Conservation (phyloP, 106 monocot genomes). For the Dendrobium catenatum region DNA sequence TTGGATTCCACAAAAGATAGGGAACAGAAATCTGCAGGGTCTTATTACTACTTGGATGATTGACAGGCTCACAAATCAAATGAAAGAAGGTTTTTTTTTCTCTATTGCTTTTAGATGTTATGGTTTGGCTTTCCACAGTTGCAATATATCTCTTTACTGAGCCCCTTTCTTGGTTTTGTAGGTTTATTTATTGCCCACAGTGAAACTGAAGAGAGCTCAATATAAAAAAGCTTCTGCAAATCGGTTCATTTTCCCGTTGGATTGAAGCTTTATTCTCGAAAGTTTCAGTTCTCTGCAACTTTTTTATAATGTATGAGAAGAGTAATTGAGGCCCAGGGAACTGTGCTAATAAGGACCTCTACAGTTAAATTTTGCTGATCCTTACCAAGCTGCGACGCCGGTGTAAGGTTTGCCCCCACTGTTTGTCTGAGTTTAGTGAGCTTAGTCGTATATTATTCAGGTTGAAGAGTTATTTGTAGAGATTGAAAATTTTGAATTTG, state of each 20-base stretch:
- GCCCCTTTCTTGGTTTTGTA: not conserved
- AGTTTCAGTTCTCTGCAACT: too few species aligned
- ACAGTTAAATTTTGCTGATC: too few species aligned
- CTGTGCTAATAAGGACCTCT: too few species aligned
- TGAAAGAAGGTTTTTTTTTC: not conserved
- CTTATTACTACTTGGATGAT: constrained; percentile 96
- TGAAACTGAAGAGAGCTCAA: not conserved
- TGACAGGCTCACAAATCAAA: constrained; percentile 12
- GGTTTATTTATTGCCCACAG: not conserved
- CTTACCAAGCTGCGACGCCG: not conserved
- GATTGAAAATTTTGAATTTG: not conserved
- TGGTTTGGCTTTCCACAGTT: not conserved
- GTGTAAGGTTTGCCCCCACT: not conserved
- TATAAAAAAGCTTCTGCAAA: not conserved
- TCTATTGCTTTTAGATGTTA: not conserved
- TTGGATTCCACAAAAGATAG: constrained; percentile 90
- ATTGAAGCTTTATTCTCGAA: too few species aligned
- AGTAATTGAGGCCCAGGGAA: too few species aligned
- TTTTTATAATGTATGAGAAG: too few species aligned
- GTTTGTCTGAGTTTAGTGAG: not conserved
- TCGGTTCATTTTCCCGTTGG: too few species aligned
- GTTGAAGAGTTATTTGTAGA: not conserved
- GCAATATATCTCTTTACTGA: not conserved
- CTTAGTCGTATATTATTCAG: not conserved
- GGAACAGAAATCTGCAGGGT: constrained; percentile 89